Conservation (phyloP, 768 basidiomycete genomes). For the Macrolepiota albuminosa region DNA sequence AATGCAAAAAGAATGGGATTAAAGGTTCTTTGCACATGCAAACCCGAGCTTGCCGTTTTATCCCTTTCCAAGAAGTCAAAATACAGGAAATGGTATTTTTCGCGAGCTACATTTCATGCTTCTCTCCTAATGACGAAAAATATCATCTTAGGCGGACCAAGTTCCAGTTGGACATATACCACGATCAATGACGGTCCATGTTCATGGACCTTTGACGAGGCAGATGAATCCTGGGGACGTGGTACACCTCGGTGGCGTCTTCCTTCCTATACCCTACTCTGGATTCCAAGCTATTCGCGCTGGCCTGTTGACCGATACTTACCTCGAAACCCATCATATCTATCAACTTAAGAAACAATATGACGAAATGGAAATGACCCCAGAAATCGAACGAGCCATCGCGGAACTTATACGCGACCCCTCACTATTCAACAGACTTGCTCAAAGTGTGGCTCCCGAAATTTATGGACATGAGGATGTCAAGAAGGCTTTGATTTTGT, state of each 20-base stretch:
- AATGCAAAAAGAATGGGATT: constrained; percentile 82
- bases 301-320: constrained; percentile 95
- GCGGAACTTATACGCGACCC: constrained; percentile 67
- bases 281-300: constrained; percentile 97
- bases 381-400: constrained; percentile 71
- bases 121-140: constrained; percentile 1
- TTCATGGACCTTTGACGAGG: constrained; percentile 86
- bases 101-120: neutral
- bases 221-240: constrained; percentile 94
- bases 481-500: constrained; percentile 89
- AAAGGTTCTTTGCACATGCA: constrained; percentile 97
- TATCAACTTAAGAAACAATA: constrained; percentile 98
- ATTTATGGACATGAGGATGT: constrained; percentile 98
- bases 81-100: constrained; percentile 92
- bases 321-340: constrained; percentile 87
- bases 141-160: constrained; percentile 78
- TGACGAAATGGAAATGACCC: constrained; percentile 88
- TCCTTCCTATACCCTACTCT: constrained; percentile 96
- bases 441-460: constrained; percentile 94
- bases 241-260: constrained; percentile 92
- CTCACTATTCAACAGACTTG: constrained; percentile 81
- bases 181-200: constrained; percentile 95
- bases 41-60: constrained; percentile 94
- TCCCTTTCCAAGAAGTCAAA: constrained; percentile 97
- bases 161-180: constrained; percentile 99